phyloP scores from a whole-genome alignment of 106 monocot genomes.

The Xerophyta viscosa region DNA sequence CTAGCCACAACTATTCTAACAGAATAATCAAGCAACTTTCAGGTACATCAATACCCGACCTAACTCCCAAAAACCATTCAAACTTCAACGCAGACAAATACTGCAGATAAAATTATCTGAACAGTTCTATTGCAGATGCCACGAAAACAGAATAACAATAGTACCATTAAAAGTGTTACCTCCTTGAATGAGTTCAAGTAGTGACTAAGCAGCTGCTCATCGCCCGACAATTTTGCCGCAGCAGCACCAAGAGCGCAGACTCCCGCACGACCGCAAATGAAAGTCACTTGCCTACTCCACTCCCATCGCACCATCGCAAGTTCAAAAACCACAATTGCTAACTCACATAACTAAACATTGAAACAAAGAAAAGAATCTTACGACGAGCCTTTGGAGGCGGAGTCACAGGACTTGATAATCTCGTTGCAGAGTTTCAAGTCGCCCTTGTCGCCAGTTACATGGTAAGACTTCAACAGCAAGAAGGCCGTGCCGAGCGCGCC shows the following conservation, averaged over 20 bases:
- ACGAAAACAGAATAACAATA: too few relatives aligned
- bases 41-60: too few relatives aligned
- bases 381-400: slow-evolving; percentile 31
- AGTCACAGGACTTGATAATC: slow-evolving; percentile 48
- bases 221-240: slow-evolving; percentile 45
- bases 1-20: too few relatives aligned
- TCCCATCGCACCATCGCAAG: slow-evolving; percentile 1
- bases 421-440: slow-evolving; percentile 51
- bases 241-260: slow-evolving; percentile 90
- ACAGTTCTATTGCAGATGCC: too few relatives aligned
- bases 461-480: slow-evolving; percentile 59
- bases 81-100: too few relatives aligned
- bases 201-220: slow-evolving; percentile 34
- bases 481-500: slow-evolving; percentile 75
- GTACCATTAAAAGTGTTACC: slow-evolving; percentile 19
- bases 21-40: too few relatives aligned
- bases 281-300: slow-evolving; percentile 52
- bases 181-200: slow-evolving; percentile 72
- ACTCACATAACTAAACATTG: neutral
- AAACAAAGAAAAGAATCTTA: slow-evolving; percentile 10
- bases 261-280: slow-evolving; percentile 75
- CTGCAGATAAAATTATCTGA: too few relatives aligned
- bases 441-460: slow-evolving; percentile 21
- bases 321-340: neutral
- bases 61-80: too few relatives aligned